phyloP scores from a whole-genome alignment of 2,329 filamentous ascomycete species.

The Diaporthe vaccinii region DNA sequence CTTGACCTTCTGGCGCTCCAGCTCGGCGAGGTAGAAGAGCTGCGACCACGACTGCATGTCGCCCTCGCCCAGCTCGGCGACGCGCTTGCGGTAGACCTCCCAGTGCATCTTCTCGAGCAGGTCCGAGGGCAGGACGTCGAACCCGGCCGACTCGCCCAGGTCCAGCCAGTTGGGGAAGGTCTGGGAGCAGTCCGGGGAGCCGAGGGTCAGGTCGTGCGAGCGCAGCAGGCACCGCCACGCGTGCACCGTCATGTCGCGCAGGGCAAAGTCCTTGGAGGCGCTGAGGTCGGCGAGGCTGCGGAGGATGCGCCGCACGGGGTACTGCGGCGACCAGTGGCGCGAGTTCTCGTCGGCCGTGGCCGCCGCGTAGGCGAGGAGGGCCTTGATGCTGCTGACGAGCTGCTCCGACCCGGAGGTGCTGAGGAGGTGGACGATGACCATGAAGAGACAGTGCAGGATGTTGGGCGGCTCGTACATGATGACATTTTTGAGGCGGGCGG shows the following conservation, averaged over 20 bases:
- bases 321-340: constrained; percentile 31
- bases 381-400: constrained; percentile 29
- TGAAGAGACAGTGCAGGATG: constrained; percentile 36
- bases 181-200: background rate
- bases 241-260: constrained; percentile 35
- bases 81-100: constrained; percentile 28
- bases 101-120: constrained; percentile 31
- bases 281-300: constrained; percentile 26
- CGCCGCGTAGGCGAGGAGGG: constrained; percentile 36
- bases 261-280: constrained; percentile 26
- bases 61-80: background rate
- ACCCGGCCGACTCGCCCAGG: constrained; percentile 36
- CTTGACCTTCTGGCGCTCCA: constrained; percentile 39
- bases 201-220: constrained; percentile 32
- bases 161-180: constrained; percentile 39
- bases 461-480: constrained; percentile 31
- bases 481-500: constrained; percentile 25
- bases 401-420: constrained; percentile 5
- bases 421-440: constrained; percentile 39
- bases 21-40: constrained; percentile 35
- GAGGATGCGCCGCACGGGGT: constrained; percentile 38
- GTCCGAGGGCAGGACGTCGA: constrained; percentile 32
- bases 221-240: constrained; percentile 36
- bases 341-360: constrained; percentile 31
- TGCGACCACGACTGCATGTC: constrained; percentile 24